Evolutionary conservation across 2,329 filamentous ascomycete species (phyloP).

Genomic region (Diaporthe eres): DNA sequence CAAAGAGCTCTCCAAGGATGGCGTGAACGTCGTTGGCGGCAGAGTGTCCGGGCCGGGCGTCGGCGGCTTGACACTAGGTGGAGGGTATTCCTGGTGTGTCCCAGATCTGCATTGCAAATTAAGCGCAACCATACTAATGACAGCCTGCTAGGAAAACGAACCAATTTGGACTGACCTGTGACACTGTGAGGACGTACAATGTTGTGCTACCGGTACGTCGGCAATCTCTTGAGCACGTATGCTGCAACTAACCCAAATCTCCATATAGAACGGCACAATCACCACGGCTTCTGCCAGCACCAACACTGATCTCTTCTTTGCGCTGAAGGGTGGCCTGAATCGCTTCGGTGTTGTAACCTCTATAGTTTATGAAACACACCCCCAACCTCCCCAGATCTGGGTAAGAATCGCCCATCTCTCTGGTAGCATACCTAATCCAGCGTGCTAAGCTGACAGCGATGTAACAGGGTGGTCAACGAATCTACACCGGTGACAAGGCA

Average conservation of each 20-base stretch:
- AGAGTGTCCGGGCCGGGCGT: constrained; percentile 46
- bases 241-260: not conserved
- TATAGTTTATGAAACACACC: constrained; percentile 44
- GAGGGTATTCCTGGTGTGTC: constrained; percentile 47
- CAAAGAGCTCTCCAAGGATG: constrained; percentile 41
- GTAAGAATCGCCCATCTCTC: constrained; percentile 17
- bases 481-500: constrained; percentile 41
- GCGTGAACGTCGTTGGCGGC: constrained; percentile 48
- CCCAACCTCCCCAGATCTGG: constrained; percentile 43
- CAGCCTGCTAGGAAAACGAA: constrained; percentile 45
- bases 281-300: constrained; percentile 41
- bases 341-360: constrained; percentile 48
- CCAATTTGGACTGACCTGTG: constrained; percentile 47
- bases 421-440: fast-evolving
- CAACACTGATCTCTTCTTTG: constrained; percentile 47
- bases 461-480: not conserved
- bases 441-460: not conserved
- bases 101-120: not conserved
- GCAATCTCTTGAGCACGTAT: not conserved
- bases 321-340: constrained; percentile 48
- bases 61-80: constrained; percentile 48
- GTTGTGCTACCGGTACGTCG: constrained; percentile 46
- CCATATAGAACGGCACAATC: constrained; percentile 46
- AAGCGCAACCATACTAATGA: not conserved
- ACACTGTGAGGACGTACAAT: constrained; percentile 46